Base-by-base conservation (phyloP, 441 rosid species). In the Lepidium campestre region DNA sequence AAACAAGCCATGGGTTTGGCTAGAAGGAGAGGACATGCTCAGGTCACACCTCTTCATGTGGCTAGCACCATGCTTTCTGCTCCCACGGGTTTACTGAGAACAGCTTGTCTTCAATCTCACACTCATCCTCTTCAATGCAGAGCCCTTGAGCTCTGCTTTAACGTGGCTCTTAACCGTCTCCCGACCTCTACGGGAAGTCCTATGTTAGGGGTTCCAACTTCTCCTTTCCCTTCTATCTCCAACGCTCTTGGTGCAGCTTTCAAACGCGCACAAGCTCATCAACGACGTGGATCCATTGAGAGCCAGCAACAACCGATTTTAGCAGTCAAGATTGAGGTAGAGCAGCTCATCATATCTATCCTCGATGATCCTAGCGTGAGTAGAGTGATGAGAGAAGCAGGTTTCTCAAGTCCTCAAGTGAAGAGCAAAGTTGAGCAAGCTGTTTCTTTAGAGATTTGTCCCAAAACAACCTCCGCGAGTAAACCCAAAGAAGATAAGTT, bases 211-310 rank as follows among this genome's bases (percentile, higher is more conserved):
- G 61, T 71, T 48, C 83, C 71, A 39, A 22, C 65, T 18, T 75
- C 80, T 8, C 85, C 71, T 18, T 78, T 49, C 62, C 93, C 93
- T 32, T 79, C 86, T 27, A 83, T 85, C 75, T 87, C 93, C 10
- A 87, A 87, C 57, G 93, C 93, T 57, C 78, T 87, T 25, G 84
- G 85, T 56, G 93, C 93, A 2, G 89, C 93, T 60, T 85, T 87
- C 66, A 87, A 85, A 76, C 85, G 93, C 15, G 93, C 93, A 35
- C 93, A 87, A 53, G 93, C 93, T 62, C 90, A 87, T 67, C 93
- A 87, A 47, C 68, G 93, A n/a, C 85, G 93, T 11, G 90, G 90
- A 48, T 75, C 86, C 7, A 75, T 83, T n/a, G 88, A 87, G 57
- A 82, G 76, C 75, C 88, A 83, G 78, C 88, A 83, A 56, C 90